These are phyloP conservation scores for Aleurites moluccanus DNA, from an alignment of 441 rosid genomes.

Conservation along the genomic window DNA sequence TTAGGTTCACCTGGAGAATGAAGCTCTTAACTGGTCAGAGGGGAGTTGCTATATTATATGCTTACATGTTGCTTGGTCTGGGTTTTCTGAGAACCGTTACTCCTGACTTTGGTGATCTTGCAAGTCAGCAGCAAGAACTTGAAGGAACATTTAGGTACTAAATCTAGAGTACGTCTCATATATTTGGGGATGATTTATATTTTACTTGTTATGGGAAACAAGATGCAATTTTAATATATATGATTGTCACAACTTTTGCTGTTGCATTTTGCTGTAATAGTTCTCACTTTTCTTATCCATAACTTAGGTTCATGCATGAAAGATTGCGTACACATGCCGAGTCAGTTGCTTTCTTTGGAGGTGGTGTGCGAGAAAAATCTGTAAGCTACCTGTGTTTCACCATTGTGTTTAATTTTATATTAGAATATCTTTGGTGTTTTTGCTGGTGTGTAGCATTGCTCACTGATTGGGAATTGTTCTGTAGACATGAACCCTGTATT, in stretches of 20 bases:
- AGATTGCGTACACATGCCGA: constrained; percentile 96
- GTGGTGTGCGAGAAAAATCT: constrained; percentile 97
- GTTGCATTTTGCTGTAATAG: constrained; percentile 14
- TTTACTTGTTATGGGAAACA: neutral
- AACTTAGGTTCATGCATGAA: constrained; percentile 96
- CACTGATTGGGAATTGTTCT: neutral
- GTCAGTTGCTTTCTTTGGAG: constrained; percentile 99
- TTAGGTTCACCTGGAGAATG: constrained; percentile 99
- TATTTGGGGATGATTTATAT: neutral
- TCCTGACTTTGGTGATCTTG: constrained; percentile 96
- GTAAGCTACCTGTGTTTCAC: constrained; percentile 52
- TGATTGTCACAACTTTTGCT: neutral
- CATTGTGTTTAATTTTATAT: constrained; percentile 7
- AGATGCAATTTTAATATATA: neutral
- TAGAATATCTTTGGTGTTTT: constrained; percentile 16
- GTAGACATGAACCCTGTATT: neutral
- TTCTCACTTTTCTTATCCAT: constrained; percentile 24
- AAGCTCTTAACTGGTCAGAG: constrained; percentile 94
- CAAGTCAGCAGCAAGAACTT: constrained; percentile 84
- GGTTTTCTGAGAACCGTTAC: constrained; percentile 92
- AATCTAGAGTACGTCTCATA: constrained; percentile 14
- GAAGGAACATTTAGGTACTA: constrained; percentile 96
- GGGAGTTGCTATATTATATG: constrained; percentile 93
- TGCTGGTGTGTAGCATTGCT: constrained; percentile 15
- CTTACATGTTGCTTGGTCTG: constrained; percentile 95